Conservation (phyloP, 2,329 filamentous ascomycete species). For the Monilinia aucupariae region DNA sequence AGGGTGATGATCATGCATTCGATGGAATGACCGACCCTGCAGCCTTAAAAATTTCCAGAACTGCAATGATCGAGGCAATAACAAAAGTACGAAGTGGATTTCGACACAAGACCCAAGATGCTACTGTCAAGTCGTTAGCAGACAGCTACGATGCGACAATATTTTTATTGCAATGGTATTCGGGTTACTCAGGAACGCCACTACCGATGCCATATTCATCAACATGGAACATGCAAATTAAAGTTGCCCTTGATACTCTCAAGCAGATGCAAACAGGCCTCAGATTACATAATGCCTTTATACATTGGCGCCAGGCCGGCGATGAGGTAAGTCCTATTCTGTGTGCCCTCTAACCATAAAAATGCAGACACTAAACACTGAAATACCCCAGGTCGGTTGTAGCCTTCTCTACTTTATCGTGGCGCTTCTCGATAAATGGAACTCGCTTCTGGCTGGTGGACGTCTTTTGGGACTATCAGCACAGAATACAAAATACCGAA, state of each 20-base stretch:
- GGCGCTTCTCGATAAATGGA: conserved; percentile 36
- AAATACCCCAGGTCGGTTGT: conserved; percentile 22
- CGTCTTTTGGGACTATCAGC: conserved; percentile 36
- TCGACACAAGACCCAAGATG: conserved; percentile 16
- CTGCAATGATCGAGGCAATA: conserved; percentile 37
- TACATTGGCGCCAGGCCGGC: conserved; percentile 34
- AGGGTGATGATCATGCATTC: conserved; percentile 6
- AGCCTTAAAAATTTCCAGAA: conserved; percentile 9
- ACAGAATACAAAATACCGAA: conserved; percentile 38
- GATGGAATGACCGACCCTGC: conserved; percentile 35
- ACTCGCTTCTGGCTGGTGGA: conserved; percentile 29
- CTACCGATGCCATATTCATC: conserved; percentile 34
- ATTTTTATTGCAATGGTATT: conserved; percentile 35
- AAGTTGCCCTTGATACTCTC: conserved; percentile 33
- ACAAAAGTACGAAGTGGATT: conserved; percentile 13
- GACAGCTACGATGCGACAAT: conserved; percentile 41
- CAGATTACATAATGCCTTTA: conserved; percentile 34
- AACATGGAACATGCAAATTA: conserved; percentile 35
- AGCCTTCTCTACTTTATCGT: conserved; percentile 36
- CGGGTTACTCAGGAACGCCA: conserved; percentile 39
- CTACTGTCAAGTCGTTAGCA: conserved; percentile 37
- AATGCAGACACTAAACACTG: not conserved
- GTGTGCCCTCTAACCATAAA: not conserved
- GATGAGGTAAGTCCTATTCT: conserved; percentile 42
- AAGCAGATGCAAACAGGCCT: conserved; percentile 34